These are phyloP conservation scores for Diaporthe velutina DNA, from an alignment of 2,329 filamentous ascomycete genomes.

Conservation along the genomic window DNA sequence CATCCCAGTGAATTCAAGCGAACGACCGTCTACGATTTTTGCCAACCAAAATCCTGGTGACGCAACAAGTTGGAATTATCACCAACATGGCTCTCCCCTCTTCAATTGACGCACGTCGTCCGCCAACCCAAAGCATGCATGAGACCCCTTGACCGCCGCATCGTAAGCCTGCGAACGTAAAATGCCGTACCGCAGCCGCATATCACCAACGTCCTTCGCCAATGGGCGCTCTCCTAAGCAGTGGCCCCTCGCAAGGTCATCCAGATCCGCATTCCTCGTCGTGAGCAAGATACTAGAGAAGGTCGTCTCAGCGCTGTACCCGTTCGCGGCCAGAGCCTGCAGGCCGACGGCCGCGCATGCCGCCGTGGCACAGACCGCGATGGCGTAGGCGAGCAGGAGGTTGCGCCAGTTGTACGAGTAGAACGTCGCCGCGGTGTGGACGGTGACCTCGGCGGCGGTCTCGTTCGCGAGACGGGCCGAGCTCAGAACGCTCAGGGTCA, in stretches of 20 bases:
- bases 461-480: background rate
- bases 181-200: background rate
- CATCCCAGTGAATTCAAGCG: background rate
- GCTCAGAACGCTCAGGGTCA: slow-evolving; percentile 1
- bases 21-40: background rate
- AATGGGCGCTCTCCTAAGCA: background rate
- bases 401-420: slow-evolving; percentile 16
- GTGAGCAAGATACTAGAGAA: slow-evolving; percentile 18
- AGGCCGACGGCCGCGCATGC: background rate
- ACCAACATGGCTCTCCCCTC: background rate
- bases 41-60: background rate
- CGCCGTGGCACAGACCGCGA: background rate
- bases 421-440: background rate
- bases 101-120: background rate
- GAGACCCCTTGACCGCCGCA: background rate
- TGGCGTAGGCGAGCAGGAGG: background rate
- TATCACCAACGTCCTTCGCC: background rate
- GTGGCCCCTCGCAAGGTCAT: background rate
- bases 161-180: background rate
- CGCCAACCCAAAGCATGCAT: background rate
- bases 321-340: background rate
- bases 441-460: slow-evolving; percentile 11
- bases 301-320: background rate
- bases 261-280: background rate
- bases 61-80: background rate